phyloP scores from a whole-genome alignment of 148 eudicot genomes.

The Vaccinium corymbosum region DNA sequence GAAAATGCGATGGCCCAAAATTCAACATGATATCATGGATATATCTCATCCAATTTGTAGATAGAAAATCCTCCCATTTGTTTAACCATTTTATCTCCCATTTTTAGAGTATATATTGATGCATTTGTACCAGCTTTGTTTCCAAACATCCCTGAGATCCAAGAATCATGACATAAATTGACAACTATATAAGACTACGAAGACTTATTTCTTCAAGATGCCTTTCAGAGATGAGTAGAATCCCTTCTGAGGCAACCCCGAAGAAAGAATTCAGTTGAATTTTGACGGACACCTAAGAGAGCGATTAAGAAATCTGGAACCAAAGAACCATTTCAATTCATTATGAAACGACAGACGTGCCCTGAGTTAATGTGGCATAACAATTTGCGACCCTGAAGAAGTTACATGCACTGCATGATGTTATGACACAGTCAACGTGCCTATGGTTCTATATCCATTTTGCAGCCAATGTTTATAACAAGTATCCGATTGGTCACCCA shows the following conservation, averaged over 20 bases:
- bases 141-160: not conserved
- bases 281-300: too few relatives aligned
- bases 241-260: not conserved
- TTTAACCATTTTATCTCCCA: not conserved
- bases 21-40: not conserved
- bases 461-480: too few relatives aligned
- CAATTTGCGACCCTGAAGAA: too few relatives aligned
- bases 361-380: not conserved
- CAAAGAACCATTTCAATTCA: not conserved
- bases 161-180: not conserved
- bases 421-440: not conserved
- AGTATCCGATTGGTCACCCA: too few relatives aligned
- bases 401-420: not conserved
- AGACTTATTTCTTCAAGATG: not conserved
- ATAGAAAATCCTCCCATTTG: not conserved
- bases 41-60: not conserved
- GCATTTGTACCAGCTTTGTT: not conserved
- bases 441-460: not conserved
- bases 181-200: not conserved
- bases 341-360: not conserved
- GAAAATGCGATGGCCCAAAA: not conserved
- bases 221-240: not conserved
- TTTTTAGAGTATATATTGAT: not conserved
- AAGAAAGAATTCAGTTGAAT: not conserved
- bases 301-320: too few relatives aligned